Evolutionary conservation across 495 filamentous ascomycete genomes (phyloP), one percentile per base, ranked within the genome.

Genomic region (Hypoxylon crocopeplum): DNA sequence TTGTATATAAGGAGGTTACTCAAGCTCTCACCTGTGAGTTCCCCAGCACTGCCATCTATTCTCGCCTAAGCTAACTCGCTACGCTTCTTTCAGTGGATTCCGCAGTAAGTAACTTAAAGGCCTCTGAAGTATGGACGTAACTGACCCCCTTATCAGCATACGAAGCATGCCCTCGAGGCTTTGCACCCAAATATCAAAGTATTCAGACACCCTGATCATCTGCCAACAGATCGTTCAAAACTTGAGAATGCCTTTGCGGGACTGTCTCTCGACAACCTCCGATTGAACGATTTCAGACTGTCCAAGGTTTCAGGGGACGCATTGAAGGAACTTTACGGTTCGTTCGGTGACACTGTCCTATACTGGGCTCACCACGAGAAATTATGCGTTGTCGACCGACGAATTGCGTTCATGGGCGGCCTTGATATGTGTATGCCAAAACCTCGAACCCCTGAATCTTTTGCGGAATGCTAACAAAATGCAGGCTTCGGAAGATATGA

Each of bases 311-410:
- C 88, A 0, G 77, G 74, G 20, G 88, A 92, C 52, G 75, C 85
- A 0, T 62, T 95, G 21, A 86, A 92, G 66, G 81, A 83, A 1
- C 72, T 98, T 1, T 98, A 96, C 64, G 93, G 93, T 38, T 75
- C 75, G 47, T 82, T 85, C 40, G 90, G 92, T 22, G 92, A 88
- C 48, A 83, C 89, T 4, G 88, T 96, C 15, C 73, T 98, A 3
- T 98, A 91, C 72, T 98, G 92, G 92, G 92, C 93, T 0, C 93
- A 98, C 60, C 93, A 97, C 56, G 93, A 98, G 72, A 98, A 98
- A 74, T 79, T 98, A 5, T 93, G 88, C 59, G 62, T 97, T 7
- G 74, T 98, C 27, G 93, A 98, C 70, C 85, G 88, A 1, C 75
- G 78, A 7, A 82, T 86, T 59, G 93, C 89, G 15, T 98, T 98